Conservation (phyloP, 805 yeast genomes). For the Metschnikowia lochheadii region DNA sequence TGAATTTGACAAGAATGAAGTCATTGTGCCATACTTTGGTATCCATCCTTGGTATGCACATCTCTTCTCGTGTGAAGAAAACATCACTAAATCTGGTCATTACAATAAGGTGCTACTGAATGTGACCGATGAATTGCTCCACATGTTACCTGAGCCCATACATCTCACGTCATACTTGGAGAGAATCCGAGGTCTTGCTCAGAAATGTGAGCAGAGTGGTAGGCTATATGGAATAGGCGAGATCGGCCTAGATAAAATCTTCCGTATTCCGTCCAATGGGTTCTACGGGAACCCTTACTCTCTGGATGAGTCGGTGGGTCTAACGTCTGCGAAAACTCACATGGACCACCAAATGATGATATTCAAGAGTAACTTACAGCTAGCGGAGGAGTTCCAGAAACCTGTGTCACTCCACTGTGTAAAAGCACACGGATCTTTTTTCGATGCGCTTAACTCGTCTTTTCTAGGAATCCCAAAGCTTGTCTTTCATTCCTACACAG, state of each 20-base stretch:
- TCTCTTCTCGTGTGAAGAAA: slow-evolving; percentile 38
- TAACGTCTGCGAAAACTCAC: slow-evolving; percentile 47
- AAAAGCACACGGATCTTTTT: slow-evolving; percentile 63
- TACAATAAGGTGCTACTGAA: slow-evolving; percentile 50
- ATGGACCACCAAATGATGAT: slow-evolving; percentile 64
- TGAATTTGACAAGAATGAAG: slow-evolving; percentile 10
- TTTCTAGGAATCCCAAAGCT: slow-evolving; percentile 33
- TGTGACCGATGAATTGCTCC: slow-evolving; percentile 38
- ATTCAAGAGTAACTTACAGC: slow-evolving; percentile 44
- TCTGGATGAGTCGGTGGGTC: slow-evolving; percentile 8
- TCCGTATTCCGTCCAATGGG: slow-evolving; percentile 62
- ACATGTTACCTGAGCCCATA: slow-evolving; percentile 59
- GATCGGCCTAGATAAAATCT: slow-evolving; percentile 81
- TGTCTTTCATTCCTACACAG: slow-evolving; percentile 82
- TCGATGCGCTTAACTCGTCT: slow-evolving; percentile 29
- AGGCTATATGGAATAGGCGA: slow-evolving; percentile 64
- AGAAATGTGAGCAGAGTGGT: slow-evolving; percentile 9
- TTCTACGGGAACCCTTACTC: slow-evolving; percentile 38
- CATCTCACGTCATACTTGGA: slow-evolving; percentile 33
- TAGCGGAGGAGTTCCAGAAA: slow-evolving; percentile 47
- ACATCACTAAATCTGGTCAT: slow-evolving; percentile 45
- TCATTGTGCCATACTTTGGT: slow-evolving; percentile 54
- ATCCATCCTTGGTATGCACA: slow-evolving; percentile 93
- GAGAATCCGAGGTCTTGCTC: slow-evolving; percentile 24
- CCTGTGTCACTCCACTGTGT: slow-evolving; percentile 84